phyloP scores from a whole-genome alignment of 805 yeast species.

The Candida easanensis region DNA sequence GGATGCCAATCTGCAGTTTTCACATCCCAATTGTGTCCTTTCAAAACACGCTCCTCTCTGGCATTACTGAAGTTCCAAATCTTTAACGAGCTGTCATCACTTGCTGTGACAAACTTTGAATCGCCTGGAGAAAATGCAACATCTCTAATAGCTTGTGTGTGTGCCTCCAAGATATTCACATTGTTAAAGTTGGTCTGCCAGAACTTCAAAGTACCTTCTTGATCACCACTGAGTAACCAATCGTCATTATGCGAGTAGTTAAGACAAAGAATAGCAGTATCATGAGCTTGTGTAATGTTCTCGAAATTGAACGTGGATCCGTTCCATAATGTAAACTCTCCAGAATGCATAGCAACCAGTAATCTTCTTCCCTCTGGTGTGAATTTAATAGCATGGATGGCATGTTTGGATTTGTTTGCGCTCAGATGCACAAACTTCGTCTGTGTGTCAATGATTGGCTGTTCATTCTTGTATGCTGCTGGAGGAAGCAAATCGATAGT shows the following conservation, averaged over 20 bases:
- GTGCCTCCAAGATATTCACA: conserved; percentile 78
- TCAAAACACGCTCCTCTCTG: conserved; percentile 70
- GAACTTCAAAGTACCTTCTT: conserved; percentile 84
- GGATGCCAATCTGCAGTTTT: conserved; percentile 98
- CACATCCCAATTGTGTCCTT: conserved; percentile 99
- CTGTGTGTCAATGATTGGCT: conserved; percentile 59
- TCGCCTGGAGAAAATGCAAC: conserved; percentile 89
- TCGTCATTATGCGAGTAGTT: conserved; percentile 87
- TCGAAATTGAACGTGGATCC: conserved; percentile 94
- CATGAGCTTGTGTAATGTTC: conserved; percentile 98
- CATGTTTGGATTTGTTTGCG: conserved; percentile 87
- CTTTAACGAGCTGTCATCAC: conserved; percentile 88
- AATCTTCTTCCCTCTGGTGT: conserved; percentile 94
- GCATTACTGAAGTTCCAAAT: conserved; percentile 95
- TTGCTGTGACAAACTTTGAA: conserved; percentile 86
- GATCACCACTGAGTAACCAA: conserved; percentile 93
- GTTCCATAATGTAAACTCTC: conserved; percentile 97
- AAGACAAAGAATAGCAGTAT: conserved; percentile 76
- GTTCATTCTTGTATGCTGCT: conserved; percentile 45
- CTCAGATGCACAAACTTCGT: conserved; percentile 87
- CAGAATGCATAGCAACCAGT: conserved; percentile 85
- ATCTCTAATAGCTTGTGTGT: conserved; percentile 81
- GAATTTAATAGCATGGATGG: conserved; percentile 88
- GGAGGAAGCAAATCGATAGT: conserved; percentile 67
- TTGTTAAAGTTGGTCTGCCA: conserved; percentile 99